These are phyloP conservation scores for Entrophospora sp. DNA, from an alignment of 192 early-diverging fungal genomes.

Conservation along the genomic window DNA sequence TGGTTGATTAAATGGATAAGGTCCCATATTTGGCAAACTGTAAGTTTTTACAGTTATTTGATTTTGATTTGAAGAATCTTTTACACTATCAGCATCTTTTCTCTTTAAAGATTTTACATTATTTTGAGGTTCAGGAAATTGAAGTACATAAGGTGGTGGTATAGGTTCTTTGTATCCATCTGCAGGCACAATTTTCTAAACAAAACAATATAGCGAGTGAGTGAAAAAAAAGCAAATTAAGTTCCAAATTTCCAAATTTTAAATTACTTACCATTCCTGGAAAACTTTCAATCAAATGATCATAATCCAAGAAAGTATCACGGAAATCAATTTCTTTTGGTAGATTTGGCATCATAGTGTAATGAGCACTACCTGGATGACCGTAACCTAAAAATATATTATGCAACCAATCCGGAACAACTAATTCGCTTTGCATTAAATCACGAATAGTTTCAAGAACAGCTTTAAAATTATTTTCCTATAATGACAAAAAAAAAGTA, in stretches of 20 bases:
- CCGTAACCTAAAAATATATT: conserved; percentile 94
- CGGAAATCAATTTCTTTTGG: conserved; percentile 65
- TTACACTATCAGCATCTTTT: conserved; percentile 37
- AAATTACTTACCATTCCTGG: conserved; percentile 44
- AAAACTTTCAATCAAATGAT: conserved; percentile 66
- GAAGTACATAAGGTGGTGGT: conserved; percentile 67
- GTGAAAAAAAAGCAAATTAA: too few relatives aligned
- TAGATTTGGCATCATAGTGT: conserved; percentile 47
- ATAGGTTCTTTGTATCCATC: conserved; percentile 27
- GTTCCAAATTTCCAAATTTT: too few relatives aligned
- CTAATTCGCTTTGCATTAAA: conserved; percentile 71
- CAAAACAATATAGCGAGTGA: too few relatives aligned
- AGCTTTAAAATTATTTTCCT: conserved; percentile 92
- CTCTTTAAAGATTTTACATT: conserved; percentile 20
- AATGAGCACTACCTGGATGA: conserved; percentile 71
- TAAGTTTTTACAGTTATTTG: conserved; percentile 56
- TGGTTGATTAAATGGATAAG: conserved; percentile 62
- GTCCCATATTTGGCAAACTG: conserved; percentile 57
- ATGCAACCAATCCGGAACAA: conserved; percentile 87
- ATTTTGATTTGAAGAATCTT: conserved; percentile 34
- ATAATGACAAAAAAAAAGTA: too few relatives aligned
- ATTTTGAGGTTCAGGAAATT: conserved; percentile 46
- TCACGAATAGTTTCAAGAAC: conserved; percentile 87
- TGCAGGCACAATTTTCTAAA: conserved; percentile 29
- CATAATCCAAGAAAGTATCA: conserved; percentile 80